Conservation (phyloP, 2,329 filamentous ascomycete genomes). For the Alternaria incomplexa region DNA sequence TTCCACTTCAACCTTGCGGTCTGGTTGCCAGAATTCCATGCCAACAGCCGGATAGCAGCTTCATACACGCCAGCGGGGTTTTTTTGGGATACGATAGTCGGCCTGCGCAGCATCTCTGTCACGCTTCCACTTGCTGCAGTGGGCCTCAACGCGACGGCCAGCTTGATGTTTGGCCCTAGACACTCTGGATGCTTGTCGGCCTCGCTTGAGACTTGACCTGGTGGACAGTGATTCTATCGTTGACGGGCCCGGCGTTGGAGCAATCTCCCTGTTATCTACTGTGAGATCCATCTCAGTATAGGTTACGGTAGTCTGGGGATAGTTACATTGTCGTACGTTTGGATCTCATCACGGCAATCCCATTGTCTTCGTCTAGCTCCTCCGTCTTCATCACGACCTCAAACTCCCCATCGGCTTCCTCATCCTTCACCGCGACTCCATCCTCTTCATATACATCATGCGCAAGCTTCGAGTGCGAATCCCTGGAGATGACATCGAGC, state of each 20-base stretch:
- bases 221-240: background rate
- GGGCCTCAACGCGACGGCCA: too few relatives aligned
- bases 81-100: rapidly evolving
- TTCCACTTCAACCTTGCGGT: background rate
- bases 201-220: rapidly evolving
- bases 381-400: background rate
- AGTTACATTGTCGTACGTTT: background rate
- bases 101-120: background rate
- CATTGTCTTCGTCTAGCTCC: background rate
- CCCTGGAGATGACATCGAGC: background rate
- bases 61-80: background rate
- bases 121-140: too few relatives aligned
- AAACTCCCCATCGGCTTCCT: rapidly evolving
- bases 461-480: background rate
- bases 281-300: rapidly evolving
- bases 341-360: rapidly evolving
- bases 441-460: background rate
- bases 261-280: background rate
- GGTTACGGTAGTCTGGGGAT: background rate
- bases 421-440: background rate
- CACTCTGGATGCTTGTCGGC: too few relatives aligned
- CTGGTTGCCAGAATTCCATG: background rate
- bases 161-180: too few relatives aligned
- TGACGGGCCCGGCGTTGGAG: background rate
- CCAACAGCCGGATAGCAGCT: background rate